Evolutionary conservation across 345 rosid genomes (phyloP), one percentile per base, ranked within the genome.

Genomic region (Triadica sebifera): DNA sequence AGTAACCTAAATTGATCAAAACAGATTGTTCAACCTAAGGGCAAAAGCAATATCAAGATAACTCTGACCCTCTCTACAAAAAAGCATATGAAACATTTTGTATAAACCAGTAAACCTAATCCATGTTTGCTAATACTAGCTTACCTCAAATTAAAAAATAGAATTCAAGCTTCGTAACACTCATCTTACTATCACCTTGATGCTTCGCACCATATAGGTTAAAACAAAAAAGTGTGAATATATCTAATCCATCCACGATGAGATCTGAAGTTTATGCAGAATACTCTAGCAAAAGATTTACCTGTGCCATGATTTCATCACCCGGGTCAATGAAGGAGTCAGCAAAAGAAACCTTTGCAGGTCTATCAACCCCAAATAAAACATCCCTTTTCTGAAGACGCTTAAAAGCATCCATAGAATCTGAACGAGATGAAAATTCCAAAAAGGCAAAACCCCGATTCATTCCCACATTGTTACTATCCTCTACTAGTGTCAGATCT

Each of bases 291-390:
- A 76, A 65, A 68, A 71, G 71, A 65, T 84, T 56, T 89, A 95
- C 99, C 96, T 95, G 98, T 71, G 97, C 88, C 99, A 95, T 95
- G 63, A 95, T 87, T 80, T 93, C 98, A 83, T 91, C 99, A 45
- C 96, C 93, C 8, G 93, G 90, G 79, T 91, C 98, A 76, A 91
- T 88, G 86, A 90, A 91, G 73, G 99, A 93, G 85, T 95, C 98
- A 55, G 99, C 91, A 89, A 95, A 93, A 69, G 97, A 89, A 77
- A 95, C 91, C 91, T 93, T 95, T 29, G 97, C 97, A 80, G 96
- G 93, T 81, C 93, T 89, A 84, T 95, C 99, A 84, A 90, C 90
- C 79, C 99, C 99, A 80, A 95, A 93, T 50, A 89, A 73, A 77
- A 93, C 87, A 83, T 95, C 99, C 80, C 97, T 93, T 78, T 88